phyloP scores from a whole-genome alignment of 129 eudicot genomes.

The Chrysanthemum seticuspe region DNA sequence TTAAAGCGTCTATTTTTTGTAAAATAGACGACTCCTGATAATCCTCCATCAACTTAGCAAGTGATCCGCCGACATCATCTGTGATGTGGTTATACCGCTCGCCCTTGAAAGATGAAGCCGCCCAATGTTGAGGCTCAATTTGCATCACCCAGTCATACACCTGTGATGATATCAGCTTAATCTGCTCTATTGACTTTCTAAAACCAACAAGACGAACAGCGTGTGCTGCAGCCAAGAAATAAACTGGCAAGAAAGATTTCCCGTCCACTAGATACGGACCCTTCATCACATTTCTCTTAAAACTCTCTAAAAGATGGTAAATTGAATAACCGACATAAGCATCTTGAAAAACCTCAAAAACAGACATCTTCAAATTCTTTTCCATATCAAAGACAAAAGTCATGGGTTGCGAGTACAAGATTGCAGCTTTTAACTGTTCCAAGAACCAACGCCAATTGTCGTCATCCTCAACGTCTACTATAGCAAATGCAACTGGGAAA shows the following conservation, averaged over 20 bases:
- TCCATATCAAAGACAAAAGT: constrained; percentile 81
- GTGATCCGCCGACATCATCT: constrained; percentile 44
- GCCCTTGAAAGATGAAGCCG: constrained; percentile 56
- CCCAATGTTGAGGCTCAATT: constrained; percentile 66
- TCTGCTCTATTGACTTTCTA: constrained; percentile 53
- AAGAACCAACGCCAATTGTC: constrained; percentile 78
- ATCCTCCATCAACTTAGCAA: constrained; percentile 55
- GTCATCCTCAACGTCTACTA: constrained; percentile 59
- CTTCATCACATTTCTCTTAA: constrained; percentile 45
- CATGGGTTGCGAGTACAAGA: constrained; percentile 47
- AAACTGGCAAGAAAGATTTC: constrained; percentile 47
- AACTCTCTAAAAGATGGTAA: constrained; percentile 63
- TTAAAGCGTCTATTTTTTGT: constrained; percentile 63
- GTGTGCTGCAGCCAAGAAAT: constrained; percentile 66
- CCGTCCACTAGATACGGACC: constrained; percentile 74
- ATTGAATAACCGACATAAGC: constrained; percentile 69
- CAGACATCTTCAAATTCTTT: constrained; percentile 43
- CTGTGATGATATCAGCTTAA: constrained; percentile 53
- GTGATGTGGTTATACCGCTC: constrained; percentile 57
- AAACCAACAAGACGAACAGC: constrained; percentile 54
- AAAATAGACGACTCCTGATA: constrained; percentile 46
- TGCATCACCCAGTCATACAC: constrained; percentile 79
- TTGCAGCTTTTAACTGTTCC: constrained; percentile 47
- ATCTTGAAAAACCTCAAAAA: constrained; percentile 60
- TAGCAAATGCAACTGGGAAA: constrained; percentile 70